Evolutionary conservation across 2,329 filamentous ascomycete genomes (phyloP).

Genomic region (Pseudocercospora vitis): DNA sequence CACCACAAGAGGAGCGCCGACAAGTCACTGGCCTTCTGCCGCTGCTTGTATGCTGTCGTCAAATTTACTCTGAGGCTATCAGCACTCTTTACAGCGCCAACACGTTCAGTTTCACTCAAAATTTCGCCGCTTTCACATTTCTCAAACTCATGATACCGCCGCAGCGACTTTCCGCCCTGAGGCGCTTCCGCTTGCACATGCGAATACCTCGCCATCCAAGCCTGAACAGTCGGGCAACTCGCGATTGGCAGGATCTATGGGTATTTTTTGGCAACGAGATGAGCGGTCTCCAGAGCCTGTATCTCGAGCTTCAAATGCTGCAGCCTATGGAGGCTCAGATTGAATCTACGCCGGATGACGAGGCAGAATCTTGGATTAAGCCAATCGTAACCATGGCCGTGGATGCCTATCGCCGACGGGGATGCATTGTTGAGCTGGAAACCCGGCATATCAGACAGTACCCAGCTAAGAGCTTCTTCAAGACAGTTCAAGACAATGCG

Average conservation of each 20-base stretch:
- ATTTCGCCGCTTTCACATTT: conserved; percentile 35
- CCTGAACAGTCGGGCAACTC: conserved; percentile 32
- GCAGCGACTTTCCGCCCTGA: conserved; percentile 31
- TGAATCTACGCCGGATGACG: conserved; percentile 27
- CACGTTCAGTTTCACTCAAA: conserved; percentile 38
- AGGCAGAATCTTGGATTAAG: conserved; percentile 32
- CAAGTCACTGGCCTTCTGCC: conserved; percentile 32
- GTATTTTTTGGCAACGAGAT: conserved; percentile 34
- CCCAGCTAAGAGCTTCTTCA: conserved; percentile 24
- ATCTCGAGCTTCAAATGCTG: conserved; percentile 33
- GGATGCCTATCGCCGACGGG: conserved; percentile 28
- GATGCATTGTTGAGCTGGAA: conserved; percentile 33
- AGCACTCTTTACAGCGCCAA: conserved; percentile 35
- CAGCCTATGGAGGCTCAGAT: conserved; percentile 35
- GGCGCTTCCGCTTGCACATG: conserved; percentile 35
- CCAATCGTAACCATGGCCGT: conserved; percentile 36
- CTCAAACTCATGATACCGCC: conserved; percentile 34
- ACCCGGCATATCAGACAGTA: conserved; percentile 31
- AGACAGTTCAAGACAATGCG: conserved; percentile 10
- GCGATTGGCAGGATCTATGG: conserved; percentile 37
- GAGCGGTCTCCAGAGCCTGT: conserved; percentile 33
- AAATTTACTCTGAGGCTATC: conserved; percentile 36
- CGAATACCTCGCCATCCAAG: conserved; percentile 36
- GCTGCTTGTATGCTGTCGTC: conserved; percentile 35
- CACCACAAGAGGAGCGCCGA: conserved; percentile 22